phyloP scores from a whole-genome alignment of 208 protist genomes.

The Leishmania lainsoni region DNA sequence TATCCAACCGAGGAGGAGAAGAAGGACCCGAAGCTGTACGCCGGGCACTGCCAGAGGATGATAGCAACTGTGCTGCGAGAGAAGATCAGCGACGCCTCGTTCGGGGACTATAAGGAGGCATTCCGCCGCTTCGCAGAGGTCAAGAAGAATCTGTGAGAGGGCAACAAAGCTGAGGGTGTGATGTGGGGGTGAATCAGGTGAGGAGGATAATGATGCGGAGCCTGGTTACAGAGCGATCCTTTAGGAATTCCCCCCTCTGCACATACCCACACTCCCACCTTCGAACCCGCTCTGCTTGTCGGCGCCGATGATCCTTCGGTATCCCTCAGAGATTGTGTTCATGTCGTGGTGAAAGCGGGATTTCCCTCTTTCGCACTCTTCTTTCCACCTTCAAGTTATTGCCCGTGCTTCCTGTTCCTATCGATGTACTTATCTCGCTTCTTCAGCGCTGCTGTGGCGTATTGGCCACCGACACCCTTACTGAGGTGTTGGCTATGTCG shows the following conservation, averaged over 20 bases:
- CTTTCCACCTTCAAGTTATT: neutral
- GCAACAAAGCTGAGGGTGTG: neutral
- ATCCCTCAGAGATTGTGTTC: neutral
- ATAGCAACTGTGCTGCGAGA: constrained; percentile 73
- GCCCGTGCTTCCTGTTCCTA: too few relatives aligned
- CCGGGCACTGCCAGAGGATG: constrained; percentile 83
- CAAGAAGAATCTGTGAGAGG: constrained; percentile 28
- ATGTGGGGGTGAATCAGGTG: neutral
- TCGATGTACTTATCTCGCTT: neutral
- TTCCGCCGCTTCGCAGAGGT: constrained; percentile 19
- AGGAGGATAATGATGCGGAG: neutral
- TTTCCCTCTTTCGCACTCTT: neutral
- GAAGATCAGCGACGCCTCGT: constrained; percentile 68
- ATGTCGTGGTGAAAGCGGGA: neutral
- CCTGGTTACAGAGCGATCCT: neutral
- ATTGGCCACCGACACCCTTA: neutral
- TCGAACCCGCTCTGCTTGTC: neutral
- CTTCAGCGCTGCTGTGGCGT: neutral
- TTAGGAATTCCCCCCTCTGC: neutral
- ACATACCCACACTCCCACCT: neutral
- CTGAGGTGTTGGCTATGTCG: neutral
- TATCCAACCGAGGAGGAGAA: constrained; percentile 82
- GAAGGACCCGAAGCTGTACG: constrained; percentile 71
- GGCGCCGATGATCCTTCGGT: neutral
- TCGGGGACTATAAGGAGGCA: constrained; percentile 58